Evolutionary conservation across 805 yeast genomes (phyloP), one percentile per base, ranked within the genome.

Genomic region (Yamadazyma takamatsuzukensis): DNA sequence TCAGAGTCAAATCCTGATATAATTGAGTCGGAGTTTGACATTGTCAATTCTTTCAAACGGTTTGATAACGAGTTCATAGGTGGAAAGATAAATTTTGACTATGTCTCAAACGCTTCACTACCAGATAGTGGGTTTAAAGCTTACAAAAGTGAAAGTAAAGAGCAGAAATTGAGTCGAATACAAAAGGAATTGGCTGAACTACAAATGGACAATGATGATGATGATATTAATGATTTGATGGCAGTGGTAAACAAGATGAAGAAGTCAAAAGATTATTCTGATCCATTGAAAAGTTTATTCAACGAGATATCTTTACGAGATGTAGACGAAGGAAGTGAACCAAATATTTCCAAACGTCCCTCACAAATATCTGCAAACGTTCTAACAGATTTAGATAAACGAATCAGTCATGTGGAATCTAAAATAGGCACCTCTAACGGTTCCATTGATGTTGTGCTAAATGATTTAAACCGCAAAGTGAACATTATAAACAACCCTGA

Each of bases 181-280:
- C 43, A 53, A 5, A 44, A 51, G 9, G 76, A 71, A 36, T 37
- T 71, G 25, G 51, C 51, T n/a, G 71, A 65, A 34, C 36, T 68
- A 2, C 44, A 53, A 29, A 34, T 43, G 4, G 49, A 41, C 13
- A 34, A n/a, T n/a, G 21, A 29, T 30, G 29, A 17, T 14, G 34
- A 23, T 4, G 30, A 37, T 29, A 24, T 30, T n/a, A 43, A 18
- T 23, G 37, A 23, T 14, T 41, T 26, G 25, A 17, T 29, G 9
- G 31, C 32, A 21, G 29, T 43, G 12, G 37, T 30, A 26, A 27
- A 31, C 27, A 23, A 31, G 18, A 25, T 41, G 21, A 34, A 30
- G 26, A 13, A n/a, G n/a, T n/a, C n/a, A n/a, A n/a, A n/a, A n/a
- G n/a, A n/a, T n/a, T n/a, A n/a, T n/a, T n/a, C n/a, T n/a, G n/a